Evolutionary conservation across 805 yeast genomes (phyloP), one percentile per base, ranked within the genome.

Genomic region (Candida ascalaphidarum): DNA sequence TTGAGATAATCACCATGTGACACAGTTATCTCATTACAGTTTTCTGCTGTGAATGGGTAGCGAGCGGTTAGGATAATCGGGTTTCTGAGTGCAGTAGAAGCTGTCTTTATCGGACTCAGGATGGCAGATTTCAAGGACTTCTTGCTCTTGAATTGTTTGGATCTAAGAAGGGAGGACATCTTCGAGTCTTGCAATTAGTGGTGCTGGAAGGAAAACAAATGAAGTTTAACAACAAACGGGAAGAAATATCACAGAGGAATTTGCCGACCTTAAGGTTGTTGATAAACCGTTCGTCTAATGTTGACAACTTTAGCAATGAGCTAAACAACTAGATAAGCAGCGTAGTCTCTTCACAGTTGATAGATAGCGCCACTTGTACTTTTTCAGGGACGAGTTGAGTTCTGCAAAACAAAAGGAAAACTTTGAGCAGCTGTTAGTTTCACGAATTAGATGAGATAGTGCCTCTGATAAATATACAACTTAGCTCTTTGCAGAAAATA

Each of bases 41-140:
- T 36, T 35, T 48, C 54, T 5, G 57, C 57, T 2, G 23, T 26
- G 34, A 61, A 60, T n/a, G 38, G 34, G 37, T 58, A 61, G 30
- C 50, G 54, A 12, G 53, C 6, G 19, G 32, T 13, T 25, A 16
- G 18, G 20, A 28, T 21, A 26, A 7, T n/a, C 12, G 17, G 23
- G 22, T 21, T 3, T 10, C 22, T n/a, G 16, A 32, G 32, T 9
- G 32, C 23, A 14, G 32, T 10, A 7, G 36, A 36, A 4, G 36
- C 16, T 14, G 28, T 17, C 7, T 29, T 8, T 12, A 39, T 21
- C 7, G 56, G 61, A 9, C 46, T 44, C 11, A 52, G 40, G n/a
- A 55, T 54, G 14, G 41, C 30, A 11, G 52, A 33, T 11, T 44
- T 41, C 31, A 55, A 36, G 30, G 40, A 48, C 36, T 44, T 48